Base-by-base conservation (phyloP, 192 early-diverging fungal genomes). In the Coemansia sp. region DNA sequence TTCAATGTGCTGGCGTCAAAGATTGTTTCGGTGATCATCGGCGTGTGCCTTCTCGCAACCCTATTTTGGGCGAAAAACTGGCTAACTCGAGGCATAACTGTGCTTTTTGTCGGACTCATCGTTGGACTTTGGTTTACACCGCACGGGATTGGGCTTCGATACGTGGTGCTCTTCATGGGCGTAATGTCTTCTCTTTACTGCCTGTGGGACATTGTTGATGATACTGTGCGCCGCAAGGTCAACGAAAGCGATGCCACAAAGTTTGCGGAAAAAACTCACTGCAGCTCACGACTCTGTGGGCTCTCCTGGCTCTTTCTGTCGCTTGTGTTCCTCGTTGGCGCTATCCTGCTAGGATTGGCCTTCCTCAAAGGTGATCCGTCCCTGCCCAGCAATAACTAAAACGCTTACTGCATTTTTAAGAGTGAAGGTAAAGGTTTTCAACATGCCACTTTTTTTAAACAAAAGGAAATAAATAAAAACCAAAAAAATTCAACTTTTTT, bases 121-220 rank as follows among this genome's bases (percentile, higher is more conserved):
- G 89, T 87, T 7, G 84, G 92, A 16, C 74, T 97, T 19, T 96
- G 95, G 95, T 95, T 92, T 88, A 75, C 93, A 19, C 73, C 90
- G 2, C 80, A 86, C 26, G 91, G 89, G 0, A 75, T 75, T 16
- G 92, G 91, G 39, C 86, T 98, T 7, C 84, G 90, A 41, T 98
- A 97, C 69, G 93, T 97, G 71, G 92, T 97, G 11, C 84, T 97
- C 5, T 98, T 98, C 75, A 84, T 98, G 64, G 97, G 95, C 40
- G 91, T 94, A 15, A 99, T 99, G 97, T 91, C 88, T 4, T 90
- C 92, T 26, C 83, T 97, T 39, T 99, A 99, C 72, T 89, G 90
- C 57, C 85, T 96, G 32, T 95, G 95, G 90, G 97, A 99, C 81
- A 98, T 98, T 76, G 75, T 98, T 57, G 97, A 99, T 48, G 95